Evolutionary conservation across 2,329 filamentous ascomycete species (phyloP).

Genomic region (Apiospora saccharicola): DNA sequence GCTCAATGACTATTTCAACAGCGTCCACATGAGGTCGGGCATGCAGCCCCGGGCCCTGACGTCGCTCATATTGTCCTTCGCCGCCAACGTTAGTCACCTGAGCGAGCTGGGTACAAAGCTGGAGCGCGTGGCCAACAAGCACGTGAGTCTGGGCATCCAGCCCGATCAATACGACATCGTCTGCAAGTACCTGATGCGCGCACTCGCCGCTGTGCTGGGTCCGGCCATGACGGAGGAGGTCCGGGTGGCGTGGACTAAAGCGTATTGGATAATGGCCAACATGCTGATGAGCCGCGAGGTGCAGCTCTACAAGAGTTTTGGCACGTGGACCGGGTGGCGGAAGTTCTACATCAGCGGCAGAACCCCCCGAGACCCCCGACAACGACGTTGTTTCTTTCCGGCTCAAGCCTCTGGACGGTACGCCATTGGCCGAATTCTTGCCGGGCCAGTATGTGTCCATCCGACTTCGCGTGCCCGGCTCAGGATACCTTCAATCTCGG

Average conservation of each 20-base stretch:
- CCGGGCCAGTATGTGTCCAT: conserved; percentile 79
- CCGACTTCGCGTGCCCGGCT: conserved; percentile 60
- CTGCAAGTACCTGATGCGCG: conserved; percentile 71
- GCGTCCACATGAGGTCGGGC: conserved; percentile 67
- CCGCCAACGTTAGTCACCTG: conserved; percentile 72
- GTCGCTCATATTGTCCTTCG: conserved; percentile 72
- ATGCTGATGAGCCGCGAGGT: conserved; percentile 74
- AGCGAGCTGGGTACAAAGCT: conserved; percentile 61
- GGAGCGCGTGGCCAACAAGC: conserved; percentile 73
- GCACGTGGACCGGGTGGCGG: conserved; percentile 72
- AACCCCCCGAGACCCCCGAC: conserved; percentile 61
- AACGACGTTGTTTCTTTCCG: conserved; percentile 76
- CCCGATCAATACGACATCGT: conserved; percentile 76
- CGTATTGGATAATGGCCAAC: conserved; percentile 76
- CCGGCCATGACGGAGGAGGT: conserved; percentile 70
- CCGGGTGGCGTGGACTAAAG: conserved; percentile 72
- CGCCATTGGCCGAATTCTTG: conserved; percentile 67
- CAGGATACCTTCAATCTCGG: conserved; percentile 67
- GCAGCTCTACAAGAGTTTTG: conserved; percentile 66
- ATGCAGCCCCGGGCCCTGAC: conserved; percentile 70
- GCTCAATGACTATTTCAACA: conserved; percentile 76
- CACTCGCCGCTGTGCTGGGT: conserved; percentile 73
- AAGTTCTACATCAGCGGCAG: conserved; percentile 72
- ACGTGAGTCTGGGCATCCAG: conserved; percentile 72
- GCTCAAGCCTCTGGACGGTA: conserved; percentile 67